phyloP scores from a whole-genome alignment of 352 stramenopile species.

The Hyaloperonospora arabidopsidis region DNA sequence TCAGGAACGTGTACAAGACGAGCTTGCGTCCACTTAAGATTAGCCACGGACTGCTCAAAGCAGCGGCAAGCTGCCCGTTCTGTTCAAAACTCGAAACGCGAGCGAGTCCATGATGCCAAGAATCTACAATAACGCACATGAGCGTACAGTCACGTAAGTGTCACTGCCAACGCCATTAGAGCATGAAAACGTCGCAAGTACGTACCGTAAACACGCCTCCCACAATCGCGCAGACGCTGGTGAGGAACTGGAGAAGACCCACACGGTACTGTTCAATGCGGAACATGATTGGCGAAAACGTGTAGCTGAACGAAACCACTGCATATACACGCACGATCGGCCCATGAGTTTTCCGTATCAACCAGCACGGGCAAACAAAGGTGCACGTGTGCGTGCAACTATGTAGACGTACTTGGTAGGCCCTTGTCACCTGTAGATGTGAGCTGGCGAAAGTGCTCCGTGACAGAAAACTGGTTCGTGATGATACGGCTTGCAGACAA shows the following conservation, averaged over 20 bases:
- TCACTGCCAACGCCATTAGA: too few species aligned
- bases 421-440: constrained; percentile 83
- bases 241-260: constrained; percentile 88
- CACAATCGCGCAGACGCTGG: constrained; percentile 88
- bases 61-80: constrained; percentile 35
- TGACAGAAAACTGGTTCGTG: constrained; percentile 98
- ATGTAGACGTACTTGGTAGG: constrained; percentile 54
- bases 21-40: constrained; percentile 12
- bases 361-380: background rate
- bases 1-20: too few species aligned
- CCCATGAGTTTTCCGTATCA: constrained; percentile 9
- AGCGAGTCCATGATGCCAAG: constrained; percentile 67
- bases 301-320: constrained; percentile 96
- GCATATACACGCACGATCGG: constrained; percentile 20
- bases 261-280: constrained; percentile 90
- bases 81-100: constrained; percentile 45
- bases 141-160: constrained; percentile 4
- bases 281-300: constrained; percentile 94
- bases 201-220: constrained; percentile 86
- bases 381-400: background rate
- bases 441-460: constrained; percentile 89
- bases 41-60: constrained; percentile 27
- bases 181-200: constrained; percentile 6
- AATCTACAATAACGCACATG: constrained; percentile 30
- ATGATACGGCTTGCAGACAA: constrained; percentile 81